phyloP scores from a whole-genome alignment of 345 rosid genomes.

The Brassica juncea region DNA sequence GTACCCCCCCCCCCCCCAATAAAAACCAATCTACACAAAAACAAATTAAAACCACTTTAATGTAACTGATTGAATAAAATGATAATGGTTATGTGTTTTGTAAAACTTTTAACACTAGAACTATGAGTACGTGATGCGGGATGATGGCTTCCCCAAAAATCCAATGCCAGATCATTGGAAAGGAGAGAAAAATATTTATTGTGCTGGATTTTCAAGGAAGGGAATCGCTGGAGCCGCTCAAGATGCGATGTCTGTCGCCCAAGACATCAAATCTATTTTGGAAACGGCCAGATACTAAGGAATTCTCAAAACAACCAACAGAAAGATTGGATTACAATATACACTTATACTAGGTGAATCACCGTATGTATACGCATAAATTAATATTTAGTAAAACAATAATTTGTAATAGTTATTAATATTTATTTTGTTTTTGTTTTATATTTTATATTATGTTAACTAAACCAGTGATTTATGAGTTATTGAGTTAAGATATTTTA shows the following conservation, averaged over 20 bases:
- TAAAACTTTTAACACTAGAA: constrained; percentile 39
- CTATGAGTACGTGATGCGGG: constrained; percentile 41
- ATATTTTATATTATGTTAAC: too few species aligned
- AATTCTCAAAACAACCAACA: not conserved
- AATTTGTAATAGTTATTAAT: too few species aligned
- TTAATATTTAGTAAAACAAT: too few species aligned
- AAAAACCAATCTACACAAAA: not conserved
- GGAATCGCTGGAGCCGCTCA: constrained; percentile 53
- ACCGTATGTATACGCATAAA: too few species aligned
- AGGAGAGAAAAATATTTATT: constrained; percentile 55
- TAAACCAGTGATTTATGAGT: too few species aligned
- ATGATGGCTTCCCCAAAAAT: constrained; percentile 47
- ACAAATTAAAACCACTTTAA: not conserved
- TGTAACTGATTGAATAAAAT: not conserved
- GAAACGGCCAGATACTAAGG: not conserved
- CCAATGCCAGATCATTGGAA: constrained; percentile 54
- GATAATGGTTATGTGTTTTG: not conserved
- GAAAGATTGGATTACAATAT: not conserved
- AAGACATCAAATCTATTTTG: constrained; percentile 35
- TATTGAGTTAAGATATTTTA: too few species aligned
- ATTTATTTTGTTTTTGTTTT: too few species aligned
- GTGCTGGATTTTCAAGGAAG: constrained; percentile 51
- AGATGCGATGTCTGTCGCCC: constrained; percentile 54
- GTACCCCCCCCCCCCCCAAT: constrained; percentile 5
- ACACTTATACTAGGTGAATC: not conserved